Base-by-base conservation (phyloP, 495 filamentous ascomycete species). In the Daldinia vernicosa region DNA sequence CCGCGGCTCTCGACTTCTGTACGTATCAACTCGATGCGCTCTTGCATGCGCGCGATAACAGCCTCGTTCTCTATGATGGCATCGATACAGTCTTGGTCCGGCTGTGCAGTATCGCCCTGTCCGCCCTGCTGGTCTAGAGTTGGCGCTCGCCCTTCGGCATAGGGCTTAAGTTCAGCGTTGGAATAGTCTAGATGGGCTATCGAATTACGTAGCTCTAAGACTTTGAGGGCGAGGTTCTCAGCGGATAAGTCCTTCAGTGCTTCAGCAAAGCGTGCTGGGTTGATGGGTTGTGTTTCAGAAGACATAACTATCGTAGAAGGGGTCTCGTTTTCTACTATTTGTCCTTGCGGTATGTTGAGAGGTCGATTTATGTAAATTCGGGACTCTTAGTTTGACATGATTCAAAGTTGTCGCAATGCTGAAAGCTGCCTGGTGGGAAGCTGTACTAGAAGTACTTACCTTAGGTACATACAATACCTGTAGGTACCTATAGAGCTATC, bases 101-200 rank as follows among this genome's bases (percentile, higher is more conserved):
- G 86, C 63, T 87, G 55, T 75, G 12, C 51, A 56, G 58, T 24
- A n/a, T 12, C 27, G 37, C 43, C 66, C 65, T 71, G 56, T 28
- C 15, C 27, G 37, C 43, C 66, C 65, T 71, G 56, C 32, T 63
- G 63, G 8, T 67, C 68, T 11, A 80, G 60, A 1, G 78, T 62
- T 11, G 69, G 50, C 1, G 65, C 69, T 14, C 51, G 69, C 30
- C 80, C 81, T 8, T 80, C 75, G 47, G 87, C 87, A 74, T 87
- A 94, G 14, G 85, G 84, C 37, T 84, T 81, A 40, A 95, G 82
- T 79, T 95, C 88, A 55, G 83, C 81, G 80, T 97, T 97, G 26
- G 91, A 93, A 79, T 89, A 88, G 61, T 89, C 84, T 22, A 97
- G 90, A 77, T 97, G 94, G 8, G 87, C 83, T 77, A 95, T 92